Conservation (phyloP, 306 rosid genomes). For the Aeschynomene evenia region DNA sequence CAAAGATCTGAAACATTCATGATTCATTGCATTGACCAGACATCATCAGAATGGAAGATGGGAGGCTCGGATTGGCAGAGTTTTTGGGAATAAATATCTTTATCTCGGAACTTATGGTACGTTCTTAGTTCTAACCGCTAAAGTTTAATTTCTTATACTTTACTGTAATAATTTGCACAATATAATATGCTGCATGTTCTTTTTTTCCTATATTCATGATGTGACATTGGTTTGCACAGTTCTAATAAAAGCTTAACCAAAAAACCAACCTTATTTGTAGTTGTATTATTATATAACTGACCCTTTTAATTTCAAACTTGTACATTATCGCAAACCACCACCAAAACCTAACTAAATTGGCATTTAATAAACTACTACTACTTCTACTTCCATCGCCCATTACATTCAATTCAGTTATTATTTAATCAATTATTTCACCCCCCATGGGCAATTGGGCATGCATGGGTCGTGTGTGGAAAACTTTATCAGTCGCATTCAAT, state of each 20-base stretch:
- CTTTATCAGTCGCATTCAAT: slow-evolving; percentile 12
- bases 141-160: too few species aligned
- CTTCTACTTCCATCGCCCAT: too few species aligned
- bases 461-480: slow-evolving; percentile 5
- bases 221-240: neutral
- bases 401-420: neutral
- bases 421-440: neutral
- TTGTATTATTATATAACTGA: neutral
- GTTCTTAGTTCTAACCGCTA: neutral
- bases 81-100: slow-evolving; percentile 89
- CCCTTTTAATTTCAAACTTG: neutral
- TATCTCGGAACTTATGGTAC: slow-evolving; percentile 91
- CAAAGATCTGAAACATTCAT: neutral
- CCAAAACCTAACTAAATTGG: neutral
- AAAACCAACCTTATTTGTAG: neutral
- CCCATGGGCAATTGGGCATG: neutral
- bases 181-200: too few species aligned
- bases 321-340: neutral
- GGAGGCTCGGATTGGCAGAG: slow-evolving; percentile 96
- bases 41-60: slow-evolving; percentile 98
- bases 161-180: too few species aligned
- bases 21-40: slow-evolving; percentile 31
- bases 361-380: neutral
- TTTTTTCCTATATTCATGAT: too few species aligned
- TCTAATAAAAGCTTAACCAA: neutral